These are phyloP conservation scores for Astragalus glycyphyllos DNA, from an alignment of 306 rosid species.

Conservation along the genomic window DNA sequence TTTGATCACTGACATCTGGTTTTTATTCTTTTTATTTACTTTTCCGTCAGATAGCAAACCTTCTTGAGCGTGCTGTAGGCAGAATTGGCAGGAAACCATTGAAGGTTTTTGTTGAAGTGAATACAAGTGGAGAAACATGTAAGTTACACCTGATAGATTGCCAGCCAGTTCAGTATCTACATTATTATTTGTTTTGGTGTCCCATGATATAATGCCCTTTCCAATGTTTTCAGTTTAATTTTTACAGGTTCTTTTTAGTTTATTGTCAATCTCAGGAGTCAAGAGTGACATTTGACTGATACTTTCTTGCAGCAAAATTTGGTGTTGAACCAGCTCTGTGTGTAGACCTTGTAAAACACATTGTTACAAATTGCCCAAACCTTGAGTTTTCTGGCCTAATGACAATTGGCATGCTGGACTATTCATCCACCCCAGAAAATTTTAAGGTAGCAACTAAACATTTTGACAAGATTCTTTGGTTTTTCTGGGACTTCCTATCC, in stretches of 20 bases:
- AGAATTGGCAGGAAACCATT: conserved; percentile 81
- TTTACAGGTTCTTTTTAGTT: background rate
- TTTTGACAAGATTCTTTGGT: conserved; percentile 16
- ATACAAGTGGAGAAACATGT: conserved; percentile 98
- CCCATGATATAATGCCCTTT: conserved; percentile 7
- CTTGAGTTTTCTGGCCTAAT: conserved; percentile 87
- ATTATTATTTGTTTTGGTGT: conserved; percentile 1
- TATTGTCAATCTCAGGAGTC: conserved; percentile 25
- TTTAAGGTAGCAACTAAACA: conserved; percentile 63
- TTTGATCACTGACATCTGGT: conserved; percentile 13
- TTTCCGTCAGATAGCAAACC: conserved; percentile 75
- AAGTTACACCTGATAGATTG: conserved; percentile 42
- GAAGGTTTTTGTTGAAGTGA: conserved; percentile 87
- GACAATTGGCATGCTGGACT: conserved; percentile 97
- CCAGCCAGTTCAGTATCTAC: conserved; percentile 9
- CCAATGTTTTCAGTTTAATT: conserved; percentile 33
- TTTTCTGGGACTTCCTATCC: conserved; percentile 20
- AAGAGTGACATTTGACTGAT: conserved; percentile 19
- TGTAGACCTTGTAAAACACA: conserved; percentile 83
- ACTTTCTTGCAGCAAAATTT: conserved; percentile 69
- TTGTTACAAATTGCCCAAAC: conserved; percentile 67
- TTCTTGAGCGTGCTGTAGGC: conserved; percentile 69
- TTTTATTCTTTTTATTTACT: background rate
- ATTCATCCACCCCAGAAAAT: conserved; percentile 89
- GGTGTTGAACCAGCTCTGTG: conserved; percentile 84